Evolutionary conservation across 1,284 basidiomycete species (phyloP).

Genomic region (Boletus hoseneyae): DNA sequence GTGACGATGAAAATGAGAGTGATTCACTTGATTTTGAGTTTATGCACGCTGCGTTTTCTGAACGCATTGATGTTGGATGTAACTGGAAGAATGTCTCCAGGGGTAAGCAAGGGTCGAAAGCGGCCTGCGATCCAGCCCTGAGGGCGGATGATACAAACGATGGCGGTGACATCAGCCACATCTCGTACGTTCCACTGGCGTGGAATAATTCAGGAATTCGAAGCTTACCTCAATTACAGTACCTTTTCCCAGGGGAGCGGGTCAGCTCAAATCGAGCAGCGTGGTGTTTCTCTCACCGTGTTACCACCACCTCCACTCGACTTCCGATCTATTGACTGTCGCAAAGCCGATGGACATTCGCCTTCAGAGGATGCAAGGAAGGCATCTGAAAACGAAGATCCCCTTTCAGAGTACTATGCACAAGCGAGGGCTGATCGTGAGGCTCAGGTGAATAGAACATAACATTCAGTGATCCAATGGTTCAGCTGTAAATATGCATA

Average conservation of each 20-base stretch:
- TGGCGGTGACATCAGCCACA: constrained; percentile 35
- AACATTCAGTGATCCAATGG: background rate
- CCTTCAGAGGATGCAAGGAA: constrained; percentile 4
- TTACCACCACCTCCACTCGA: constrained; percentile 29
- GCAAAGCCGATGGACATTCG: constrained; percentile 3
- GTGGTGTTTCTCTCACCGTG: constrained; percentile 13
- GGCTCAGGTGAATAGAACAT: constrained; percentile 39
- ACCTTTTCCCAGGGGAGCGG: constrained; percentile 33
- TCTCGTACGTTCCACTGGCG: constrained; percentile 37
- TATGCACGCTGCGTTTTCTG: constrained; percentile 44
- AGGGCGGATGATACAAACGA: constrained; percentile 8
- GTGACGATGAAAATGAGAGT: constrained; percentile 5
- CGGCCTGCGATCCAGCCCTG: no score
- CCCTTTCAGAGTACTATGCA: constrained; percentile 60
- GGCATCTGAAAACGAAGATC: constrained; percentile 39
- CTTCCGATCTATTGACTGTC: constrained; percentile 12
- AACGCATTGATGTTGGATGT: constrained; percentile 45
- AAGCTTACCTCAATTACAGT: constrained; percentile 22
- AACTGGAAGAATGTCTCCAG: constrained; percentile 16
- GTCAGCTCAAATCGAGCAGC: background rate
- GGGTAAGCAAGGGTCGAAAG: constrained; percentile 3
- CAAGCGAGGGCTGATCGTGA: constrained; percentile 49
- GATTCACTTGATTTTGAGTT: constrained; percentile 37
- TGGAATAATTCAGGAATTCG: background rate
- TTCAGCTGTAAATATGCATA: background rate